phyloP scores from a whole-genome alignment of 768 basidiomycete genomes.

The Termitomyces sp. region DNA sequence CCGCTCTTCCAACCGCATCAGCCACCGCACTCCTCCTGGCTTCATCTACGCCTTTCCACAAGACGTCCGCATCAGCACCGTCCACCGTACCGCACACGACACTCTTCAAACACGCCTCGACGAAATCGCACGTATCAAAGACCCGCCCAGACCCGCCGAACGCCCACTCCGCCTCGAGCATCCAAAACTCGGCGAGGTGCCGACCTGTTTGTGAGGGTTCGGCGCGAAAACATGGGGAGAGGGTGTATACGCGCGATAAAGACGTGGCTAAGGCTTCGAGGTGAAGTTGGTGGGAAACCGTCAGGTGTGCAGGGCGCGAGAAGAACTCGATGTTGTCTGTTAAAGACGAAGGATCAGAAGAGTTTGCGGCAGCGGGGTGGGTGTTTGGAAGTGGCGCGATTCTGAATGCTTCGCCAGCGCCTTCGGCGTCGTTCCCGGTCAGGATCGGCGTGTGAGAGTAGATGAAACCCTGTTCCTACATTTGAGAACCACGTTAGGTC shows the following conservation, averaged over 20 bases:
- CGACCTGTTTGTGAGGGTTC: constrained; percentile 83
- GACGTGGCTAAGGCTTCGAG: constrained; percentile 82
- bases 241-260: constrained; percentile 81
- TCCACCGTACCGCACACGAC: constrained; percentile 16
- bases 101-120: constrained; percentile 28
- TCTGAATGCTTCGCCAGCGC: constrained; percentile 88
- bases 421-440: constrained; percentile 92
- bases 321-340: constrained; percentile 54
- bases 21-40: constrained; percentile 27
- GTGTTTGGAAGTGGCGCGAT: constrained; percentile 37
- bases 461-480: constrained; percentile 69
- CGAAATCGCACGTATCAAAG: constrained; percentile 38
- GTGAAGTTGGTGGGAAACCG: constrained; percentile 95
- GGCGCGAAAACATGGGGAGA: constrained; percentile 92
- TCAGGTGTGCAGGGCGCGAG: constrained; percentile 71
- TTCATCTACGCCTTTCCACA: constrained; percentile 37
- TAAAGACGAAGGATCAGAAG: constrained; percentile 6
- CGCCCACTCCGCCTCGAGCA: constrained; percentile 95
- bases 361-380: constrained; percentile 19
- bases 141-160: constrained; percentile 17
- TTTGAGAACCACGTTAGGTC: neutral
- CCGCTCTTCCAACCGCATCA: constrained; percentile 23
- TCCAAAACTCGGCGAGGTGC: constrained; percentile 98
- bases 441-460: constrained; percentile 83
- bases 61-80: constrained; percentile 22